Base-by-base conservation (phyloP, 1,284 basidiomycete species). In the Tylopilus sp. region DNA sequence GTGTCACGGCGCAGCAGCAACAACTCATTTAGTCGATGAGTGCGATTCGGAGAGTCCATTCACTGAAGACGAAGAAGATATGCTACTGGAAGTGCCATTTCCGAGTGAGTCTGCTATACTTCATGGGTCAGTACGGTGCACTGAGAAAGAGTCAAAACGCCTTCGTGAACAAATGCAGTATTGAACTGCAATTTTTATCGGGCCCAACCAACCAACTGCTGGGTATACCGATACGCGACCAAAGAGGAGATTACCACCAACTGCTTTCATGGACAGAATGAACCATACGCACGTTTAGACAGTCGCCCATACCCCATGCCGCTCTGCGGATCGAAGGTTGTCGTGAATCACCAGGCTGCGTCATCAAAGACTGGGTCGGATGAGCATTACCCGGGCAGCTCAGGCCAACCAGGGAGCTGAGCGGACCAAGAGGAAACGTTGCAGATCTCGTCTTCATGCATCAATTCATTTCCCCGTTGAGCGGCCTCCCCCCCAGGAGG, bases 141-240 rank as follows among this genome's bases (percentile, higher is more conserved):
- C 51, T 65, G 49, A 65, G 19, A 30, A 46, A 19, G 19, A 16
- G 38, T 33, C n/a, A 18, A 36, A 41, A 45, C 19, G n/a, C 36
- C 45, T 31, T 19, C 41, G 18, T 44, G 18, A 23, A 30, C 18
- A 40, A 29, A 39, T 7, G 5, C 39, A 65, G 66, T 34, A 3
- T 29, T 63, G 38, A 68, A 65, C n/a, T 21, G 26, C 33, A 33
- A 23, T 3, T 68, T 53, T 42, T 69, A 68, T 29, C 18, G 16
- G 39, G 31, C 30, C 13, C 30, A 59, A 21, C 45, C n/a, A 36
- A 2, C 54, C 19, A 41, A 41, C 8, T 50, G 49, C 21, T 65
- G 67, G 67, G 41, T 23, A 28, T 68, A 69, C 52, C 66, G 64
- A 43, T 68, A 65, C 28, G 56, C 64, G 21, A 68, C 64, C 25